Percentiles rank a stretch among this genome's conserved stretches.
phyloP scores from a whole-genome alignment of 2,329 filamentous ascomycete species.

The Diaporthe citri region DNA sequence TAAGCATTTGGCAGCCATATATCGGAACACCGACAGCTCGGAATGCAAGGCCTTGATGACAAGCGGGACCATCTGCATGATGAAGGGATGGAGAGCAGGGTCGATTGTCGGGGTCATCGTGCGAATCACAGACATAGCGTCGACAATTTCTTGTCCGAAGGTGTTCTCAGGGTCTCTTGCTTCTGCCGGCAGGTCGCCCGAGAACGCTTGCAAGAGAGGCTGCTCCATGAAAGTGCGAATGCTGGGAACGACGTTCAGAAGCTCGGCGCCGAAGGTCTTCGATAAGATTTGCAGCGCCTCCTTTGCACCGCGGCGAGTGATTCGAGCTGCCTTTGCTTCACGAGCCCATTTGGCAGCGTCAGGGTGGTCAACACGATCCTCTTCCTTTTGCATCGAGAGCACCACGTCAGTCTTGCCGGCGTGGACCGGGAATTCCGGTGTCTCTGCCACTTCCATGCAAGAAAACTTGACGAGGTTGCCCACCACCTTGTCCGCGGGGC shows the following conservation, averaged over 20 bases:
- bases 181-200: conserved; percentile 76
- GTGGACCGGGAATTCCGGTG: conserved; percentile 92
- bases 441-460: conserved; percentile 97
- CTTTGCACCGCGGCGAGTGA: conserved; percentile 93
- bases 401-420: conserved; percentile 83
- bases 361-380: conserved; percentile 92
- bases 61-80: conserved; percentile 85
- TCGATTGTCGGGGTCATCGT: conserved; percentile 94
- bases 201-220: conserved; percentile 81
- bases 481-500: conserved; percentile 94
- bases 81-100: conserved; percentile 79
- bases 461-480: conserved; percentile 97
- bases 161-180: conserved; percentile 80
- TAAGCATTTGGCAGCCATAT: conserved; percentile 96
- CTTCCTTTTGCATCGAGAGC: conserved; percentile 94
- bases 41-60: conserved; percentile 91
- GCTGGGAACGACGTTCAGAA: conserved; percentile 88
- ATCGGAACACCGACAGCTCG: conserved; percentile 90
- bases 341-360: conserved; percentile 91
- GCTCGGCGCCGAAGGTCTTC: conserved; percentile 78
- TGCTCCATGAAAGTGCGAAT: conserved; percentile 84
- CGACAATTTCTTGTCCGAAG: conserved; percentile 92
- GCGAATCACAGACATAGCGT: conserved; percentile 91
- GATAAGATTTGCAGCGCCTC: conserved; percentile 92
- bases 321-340: conserved; percentile 88